Evolutionary conservation across 257 asterid species (phyloP).

Genomic region (Ocimum tenuiflorum): DNA sequence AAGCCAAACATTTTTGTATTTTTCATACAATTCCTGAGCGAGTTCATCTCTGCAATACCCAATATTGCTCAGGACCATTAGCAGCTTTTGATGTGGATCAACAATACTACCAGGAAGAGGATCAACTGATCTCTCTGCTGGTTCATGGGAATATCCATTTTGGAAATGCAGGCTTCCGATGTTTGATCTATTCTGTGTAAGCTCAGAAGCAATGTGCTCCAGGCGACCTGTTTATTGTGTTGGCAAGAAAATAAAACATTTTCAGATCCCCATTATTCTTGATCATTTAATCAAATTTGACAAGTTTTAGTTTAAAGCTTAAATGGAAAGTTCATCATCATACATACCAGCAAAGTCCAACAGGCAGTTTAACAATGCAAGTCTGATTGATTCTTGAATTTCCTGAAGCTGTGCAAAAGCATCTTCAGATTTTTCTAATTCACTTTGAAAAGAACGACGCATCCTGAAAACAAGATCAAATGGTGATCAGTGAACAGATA

Average conservation of each 20-base stretch:
- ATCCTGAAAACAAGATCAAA: constrained; percentile 47
- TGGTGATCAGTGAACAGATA: constrained; percentile 6
- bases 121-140: constrained; percentile 42
- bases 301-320: background rate
- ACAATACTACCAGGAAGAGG: constrained; percentile 77
- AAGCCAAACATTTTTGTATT: constrained; percentile 67
- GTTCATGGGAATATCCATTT: constrained; percentile 59
- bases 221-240: constrained; percentile 55
- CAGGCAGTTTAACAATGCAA: constrained; percentile 79
- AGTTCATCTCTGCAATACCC: constrained; percentile 97
- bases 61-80: constrained; percentile 92
- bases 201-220: constrained; percentile 66
- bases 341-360: constrained; percentile 81
- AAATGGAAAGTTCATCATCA: constrained; percentile 5
- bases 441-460: constrained; percentile 68
- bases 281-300: background rate
- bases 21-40: constrained; percentile 59
- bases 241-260: background rate
- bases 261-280: constrained; percentile 18
- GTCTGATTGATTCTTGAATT: constrained; percentile 83
- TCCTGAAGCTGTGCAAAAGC: constrained; percentile 69
- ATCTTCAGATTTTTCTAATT: constrained; percentile 73
- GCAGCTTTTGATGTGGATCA: constrained; percentile 77
- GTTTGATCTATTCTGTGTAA: constrained; percentile 42
- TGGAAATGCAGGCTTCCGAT: constrained; percentile 43